Evolutionary conservation across 106 monocot species (phyloP).

Genomic region (Dioscorea dumetorum): DNA sequence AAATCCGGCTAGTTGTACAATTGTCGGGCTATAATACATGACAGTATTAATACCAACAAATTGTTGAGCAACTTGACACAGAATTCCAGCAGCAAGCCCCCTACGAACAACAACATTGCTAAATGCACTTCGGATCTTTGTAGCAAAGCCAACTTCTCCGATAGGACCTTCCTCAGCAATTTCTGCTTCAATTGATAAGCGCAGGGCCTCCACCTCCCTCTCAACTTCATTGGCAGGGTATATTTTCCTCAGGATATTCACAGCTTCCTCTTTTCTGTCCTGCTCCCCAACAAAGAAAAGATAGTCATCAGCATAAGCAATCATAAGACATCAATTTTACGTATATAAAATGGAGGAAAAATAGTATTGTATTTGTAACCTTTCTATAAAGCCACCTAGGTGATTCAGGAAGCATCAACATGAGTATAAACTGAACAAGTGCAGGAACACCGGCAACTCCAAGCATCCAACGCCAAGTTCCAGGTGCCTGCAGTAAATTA

Average conservation of each 20-base stretch:
- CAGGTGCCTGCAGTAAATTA: slow-evolving; percentile 33
- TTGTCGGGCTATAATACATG: slow-evolving; percentile 93
- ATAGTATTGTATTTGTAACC: slow-evolving; percentile 13
- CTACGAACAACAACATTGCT: slow-evolving; percentile 40
- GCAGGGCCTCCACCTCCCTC: slow-evolving; percentile 49
- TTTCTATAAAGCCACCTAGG: slow-evolving; percentile 86
- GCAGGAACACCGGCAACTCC: slow-evolving; percentile 78
- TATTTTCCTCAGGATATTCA: slow-evolving; percentile 49
- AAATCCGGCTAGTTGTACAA: slow-evolving; percentile 78
- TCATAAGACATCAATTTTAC: background rate
- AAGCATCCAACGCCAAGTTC: slow-evolving; percentile 96
- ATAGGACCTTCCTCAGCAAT: slow-evolving; percentile 47
- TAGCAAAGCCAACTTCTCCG: slow-evolving; percentile 20
- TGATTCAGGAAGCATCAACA: slow-evolving; percentile 78
- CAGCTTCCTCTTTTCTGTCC: slow-evolving; percentile 59
- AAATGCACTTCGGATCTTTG: slow-evolving; percentile 45
- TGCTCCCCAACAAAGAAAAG: slow-evolving; percentile 7
- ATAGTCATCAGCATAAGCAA: background rate
- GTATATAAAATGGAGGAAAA: no score
- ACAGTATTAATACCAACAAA: slow-evolving; percentile 90
- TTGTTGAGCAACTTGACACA: slow-evolving; percentile 76
- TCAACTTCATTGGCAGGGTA: slow-evolving; percentile 58
- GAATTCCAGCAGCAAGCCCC: slow-evolving; percentile 60
- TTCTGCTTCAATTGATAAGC: slow-evolving; percentile 52
- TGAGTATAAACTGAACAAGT: slow-evolving; percentile 54